These are phyloP conservation scores for Fusarium anguioides DNA, from an alignment of 2,329 filamentous ascomycete genomes.

Conservation along the genomic window DNA sequence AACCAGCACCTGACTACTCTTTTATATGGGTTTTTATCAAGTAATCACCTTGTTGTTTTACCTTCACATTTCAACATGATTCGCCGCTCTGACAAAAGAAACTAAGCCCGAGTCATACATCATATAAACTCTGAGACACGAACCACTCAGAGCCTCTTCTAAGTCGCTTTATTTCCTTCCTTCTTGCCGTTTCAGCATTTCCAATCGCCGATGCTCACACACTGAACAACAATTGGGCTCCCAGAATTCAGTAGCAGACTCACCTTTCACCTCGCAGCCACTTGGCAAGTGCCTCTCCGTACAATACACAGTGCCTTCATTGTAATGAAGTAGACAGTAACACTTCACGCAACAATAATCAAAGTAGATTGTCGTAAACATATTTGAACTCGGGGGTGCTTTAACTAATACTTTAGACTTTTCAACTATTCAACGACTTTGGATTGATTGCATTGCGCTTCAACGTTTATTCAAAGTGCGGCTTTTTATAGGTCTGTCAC, in stretches of 20 bases:
- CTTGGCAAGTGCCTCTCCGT: not conserved
- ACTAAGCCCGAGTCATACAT: too few species aligned
- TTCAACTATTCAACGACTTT: too few species aligned
- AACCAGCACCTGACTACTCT: too few species aligned
- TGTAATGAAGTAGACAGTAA: not conserved
- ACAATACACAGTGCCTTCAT: not conserved
- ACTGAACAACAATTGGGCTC: not conserved
- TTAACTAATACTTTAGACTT: too few species aligned
- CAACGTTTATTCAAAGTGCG: not conserved
- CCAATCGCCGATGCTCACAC: not conserved
- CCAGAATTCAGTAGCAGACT: not conserved
- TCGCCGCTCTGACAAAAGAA: too few species aligned
- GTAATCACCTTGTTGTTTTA: not conserved
- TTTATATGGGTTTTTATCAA: not conserved
- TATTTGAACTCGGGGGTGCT: too few species aligned
- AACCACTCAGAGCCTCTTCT: not conserved
- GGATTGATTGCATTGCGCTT: not conserved
- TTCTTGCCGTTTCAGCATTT: not conserved
- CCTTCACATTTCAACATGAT: not conserved
- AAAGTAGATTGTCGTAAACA: not conserved
- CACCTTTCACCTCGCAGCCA: not conserved
- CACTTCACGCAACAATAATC: not conserved
- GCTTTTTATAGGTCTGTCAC: not conserved
- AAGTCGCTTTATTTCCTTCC: not conserved
- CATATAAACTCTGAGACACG: too few species aligned